Conservation (phyloP, 495 filamentous ascomycete genomes). For the Symbiotaphrina buchneri region DNA sequence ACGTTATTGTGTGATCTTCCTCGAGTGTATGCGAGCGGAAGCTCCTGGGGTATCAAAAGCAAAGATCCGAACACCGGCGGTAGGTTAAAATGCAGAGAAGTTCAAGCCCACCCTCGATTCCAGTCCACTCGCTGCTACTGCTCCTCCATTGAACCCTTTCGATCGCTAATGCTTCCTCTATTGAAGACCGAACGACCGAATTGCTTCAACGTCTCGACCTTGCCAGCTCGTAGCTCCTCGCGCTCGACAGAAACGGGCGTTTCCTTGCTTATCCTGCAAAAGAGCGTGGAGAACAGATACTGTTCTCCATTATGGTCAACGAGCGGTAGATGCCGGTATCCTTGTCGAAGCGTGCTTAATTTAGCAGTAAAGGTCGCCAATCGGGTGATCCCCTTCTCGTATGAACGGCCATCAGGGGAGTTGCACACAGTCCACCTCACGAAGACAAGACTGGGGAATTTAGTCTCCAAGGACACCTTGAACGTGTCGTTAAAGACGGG, state of each 20-base stretch:
- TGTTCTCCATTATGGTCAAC: constrained; percentile 71
- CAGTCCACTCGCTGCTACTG: background rate
- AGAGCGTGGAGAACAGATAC: constrained; percentile 84
- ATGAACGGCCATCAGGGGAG: constrained; percentile 40
- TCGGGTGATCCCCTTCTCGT: constrained; percentile 27
- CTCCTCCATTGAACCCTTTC: constrained; percentile 2
- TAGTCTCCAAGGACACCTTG: constrained; percentile 60
- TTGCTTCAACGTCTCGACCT: constrained; percentile 16
- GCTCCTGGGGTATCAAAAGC: too few relatives aligned
- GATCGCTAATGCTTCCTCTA: constrained; percentile 7
- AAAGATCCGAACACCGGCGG: too few relatives aligned
- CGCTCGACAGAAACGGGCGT: constrained; percentile 24
- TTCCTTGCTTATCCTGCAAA: constrained; percentile 61
- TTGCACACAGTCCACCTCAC: constrained; percentile 84
- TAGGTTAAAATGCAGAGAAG: too few relatives aligned
- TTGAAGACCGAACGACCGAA: constrained; percentile 24
- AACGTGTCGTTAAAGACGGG: constrained; percentile 61
- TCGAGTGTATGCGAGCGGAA: too few relatives aligned
- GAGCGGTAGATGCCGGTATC: constrained; percentile 95
- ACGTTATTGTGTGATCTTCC: too few relatives aligned
- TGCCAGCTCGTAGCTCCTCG: constrained; percentile 26
- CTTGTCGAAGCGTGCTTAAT: constrained; percentile 68
- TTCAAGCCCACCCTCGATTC: too few relatives aligned
- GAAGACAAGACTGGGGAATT: constrained; percentile 82
- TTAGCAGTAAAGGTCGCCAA: constrained; percentile 84